Conservation (phyloP, 108 stramenopile genomes). For the Fistulifera pelliculosa region DNA sequence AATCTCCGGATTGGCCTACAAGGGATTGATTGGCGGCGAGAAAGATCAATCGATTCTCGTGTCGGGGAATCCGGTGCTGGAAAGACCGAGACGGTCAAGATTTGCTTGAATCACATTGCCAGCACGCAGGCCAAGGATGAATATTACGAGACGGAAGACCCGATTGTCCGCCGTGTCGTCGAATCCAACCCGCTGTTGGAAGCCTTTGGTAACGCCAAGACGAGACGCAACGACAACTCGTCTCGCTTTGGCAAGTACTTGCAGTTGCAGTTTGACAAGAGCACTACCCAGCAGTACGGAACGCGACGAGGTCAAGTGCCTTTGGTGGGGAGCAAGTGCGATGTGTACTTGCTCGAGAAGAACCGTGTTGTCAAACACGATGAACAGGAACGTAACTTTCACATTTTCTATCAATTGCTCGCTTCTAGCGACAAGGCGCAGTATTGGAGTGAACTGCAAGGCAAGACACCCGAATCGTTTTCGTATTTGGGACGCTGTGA, state of each 20-base stretch:
- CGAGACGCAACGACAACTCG: constrained; percentile 80
- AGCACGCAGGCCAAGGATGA: constrained; percentile 11
- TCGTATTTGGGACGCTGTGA: constrained; percentile 37
- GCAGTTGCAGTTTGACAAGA: constrained; percentile 61
- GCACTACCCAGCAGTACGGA: constrained; percentile 68
- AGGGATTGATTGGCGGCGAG: constrained; percentile 32
- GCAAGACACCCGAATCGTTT: constrained; percentile 35
- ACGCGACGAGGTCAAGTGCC: constrained; percentile 18
- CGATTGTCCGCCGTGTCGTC: constrained; percentile 50
- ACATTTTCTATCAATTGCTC: constrained; percentile 94
- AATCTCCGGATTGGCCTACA: constrained; percentile 43
- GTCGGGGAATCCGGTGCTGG: constrained; percentile 80
- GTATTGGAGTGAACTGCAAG: constrained; percentile 63
- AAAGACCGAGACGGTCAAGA: constrained; percentile 86
- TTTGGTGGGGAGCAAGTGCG: constrained; percentile 64
- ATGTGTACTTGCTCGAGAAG: constrained; percentile 95
- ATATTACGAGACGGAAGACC: constrained; percentile 4
- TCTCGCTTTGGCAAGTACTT: constrained; percentile 86
- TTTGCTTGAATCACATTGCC: constrained; percentile 71
- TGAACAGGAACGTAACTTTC: constrained; percentile 93
- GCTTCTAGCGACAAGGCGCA: constrained; percentile 56
- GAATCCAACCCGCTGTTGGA: constrained; percentile 86
- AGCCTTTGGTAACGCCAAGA: constrained; percentile 86
- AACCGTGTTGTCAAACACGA: constrained; percentile 66
- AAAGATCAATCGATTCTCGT: constrained; percentile 73